Percentiles rank a stretch among this genome's conserved stretches.
Conservation (phyloP, 2,329 filamentous ascomycete genomes). For the Decorospora gaudefroyi region DNA sequence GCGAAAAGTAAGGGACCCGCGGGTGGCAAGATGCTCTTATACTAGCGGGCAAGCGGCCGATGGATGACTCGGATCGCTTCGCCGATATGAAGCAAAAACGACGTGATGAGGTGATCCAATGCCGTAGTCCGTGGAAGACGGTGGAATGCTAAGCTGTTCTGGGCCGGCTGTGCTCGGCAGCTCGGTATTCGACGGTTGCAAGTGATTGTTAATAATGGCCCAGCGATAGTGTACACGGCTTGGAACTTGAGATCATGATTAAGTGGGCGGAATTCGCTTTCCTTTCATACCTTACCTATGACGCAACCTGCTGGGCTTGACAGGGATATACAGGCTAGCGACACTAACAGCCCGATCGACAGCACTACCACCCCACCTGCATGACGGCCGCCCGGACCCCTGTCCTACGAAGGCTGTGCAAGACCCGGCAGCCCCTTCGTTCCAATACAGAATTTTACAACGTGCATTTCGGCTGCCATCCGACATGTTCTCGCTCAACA, state of each 20-base stretch:
- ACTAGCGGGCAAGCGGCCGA: conserved; percentile 37
- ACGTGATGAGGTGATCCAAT: conserved; percentile 44
- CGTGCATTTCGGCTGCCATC: conserved; percentile 31
- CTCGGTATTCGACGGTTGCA: conserved; percentile 31
- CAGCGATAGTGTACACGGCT: conserved; percentile 37
- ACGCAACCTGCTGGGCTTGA: conserved; percentile 17
- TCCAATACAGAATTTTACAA: conserved; percentile 25
- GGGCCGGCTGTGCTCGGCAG: conserved; percentile 34
- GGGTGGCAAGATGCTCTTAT: conserved; percentile 49
- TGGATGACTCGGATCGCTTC: conserved; percentile 40
- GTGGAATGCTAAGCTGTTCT: conserved; percentile 31
- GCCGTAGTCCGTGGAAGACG: conserved; percentile 33
- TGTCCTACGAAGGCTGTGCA: conserved; percentile 28
- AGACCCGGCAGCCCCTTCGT: conserved; percentile 11
- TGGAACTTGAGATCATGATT: conserved; percentile 28
- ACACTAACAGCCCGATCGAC: conserved; percentile 21
- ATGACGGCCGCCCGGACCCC: conserved; percentile 18
- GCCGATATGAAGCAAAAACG: conserved; percentile 28
- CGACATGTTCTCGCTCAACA: conserved; percentile 22
- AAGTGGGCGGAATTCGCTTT: conserved; percentile 27
- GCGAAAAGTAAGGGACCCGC: conserved; percentile 38
- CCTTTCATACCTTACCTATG: conserved; percentile 35
- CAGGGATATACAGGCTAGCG: conserved; percentile 21
- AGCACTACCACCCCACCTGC: conserved; percentile 22
- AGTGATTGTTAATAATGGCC: conserved; percentile 44